Evolutionary conservation across 2,329 filamentous ascomycete genomes (phyloP), one percentile per base, ranked within the genome.

Genomic region (Cladobotryum protrusum): DNA sequence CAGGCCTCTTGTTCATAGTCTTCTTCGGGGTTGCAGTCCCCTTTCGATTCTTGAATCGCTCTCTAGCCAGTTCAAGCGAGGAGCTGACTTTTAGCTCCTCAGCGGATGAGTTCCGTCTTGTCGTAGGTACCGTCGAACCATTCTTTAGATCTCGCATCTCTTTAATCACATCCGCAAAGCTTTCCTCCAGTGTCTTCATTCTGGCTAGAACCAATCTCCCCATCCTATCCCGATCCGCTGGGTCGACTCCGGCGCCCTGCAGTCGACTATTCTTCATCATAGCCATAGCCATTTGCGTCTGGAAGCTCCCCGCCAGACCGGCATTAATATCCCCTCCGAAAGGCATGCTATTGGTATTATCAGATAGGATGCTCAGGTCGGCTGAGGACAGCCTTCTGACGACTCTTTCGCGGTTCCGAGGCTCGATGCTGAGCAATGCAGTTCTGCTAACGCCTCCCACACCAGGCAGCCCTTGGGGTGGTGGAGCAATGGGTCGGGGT

Each of bases 141-240:
- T 66, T 69, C 67, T 73, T 80, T 64, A 80, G 70, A 55, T 82
- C 81, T 54, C 87, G 82, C 65, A 95, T 85, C 66, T 93, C 89
- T 54, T 81, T 82, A 50, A 90, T 80, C n/a, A 95, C 85, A 52
- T 96, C 89, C 2, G 86, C 79, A 65, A 97, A 92, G 13, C 90
- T 86, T 67, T 95, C 89, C 65, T 97, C 91, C 2, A 97, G 76
- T 7, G 86, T 92, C 65, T 93, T 93, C 89, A 96, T 96, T 33
- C 89, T 77, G 8, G 89, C 89, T 42, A 96, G 73, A 68, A 96
- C 86, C 42, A 96, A 77, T 49, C 89, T 81, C 57, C 85, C 83
- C 78, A 91, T 86, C 37, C 87, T 80, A 61, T 88, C 85, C 19
- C 65, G 80, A 75, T 74, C 72, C 48, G 63, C 67, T 4, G 64